Conservation (phyloP, 2,329 filamentous ascomycete species). For the Fusarium siculi region DNA sequence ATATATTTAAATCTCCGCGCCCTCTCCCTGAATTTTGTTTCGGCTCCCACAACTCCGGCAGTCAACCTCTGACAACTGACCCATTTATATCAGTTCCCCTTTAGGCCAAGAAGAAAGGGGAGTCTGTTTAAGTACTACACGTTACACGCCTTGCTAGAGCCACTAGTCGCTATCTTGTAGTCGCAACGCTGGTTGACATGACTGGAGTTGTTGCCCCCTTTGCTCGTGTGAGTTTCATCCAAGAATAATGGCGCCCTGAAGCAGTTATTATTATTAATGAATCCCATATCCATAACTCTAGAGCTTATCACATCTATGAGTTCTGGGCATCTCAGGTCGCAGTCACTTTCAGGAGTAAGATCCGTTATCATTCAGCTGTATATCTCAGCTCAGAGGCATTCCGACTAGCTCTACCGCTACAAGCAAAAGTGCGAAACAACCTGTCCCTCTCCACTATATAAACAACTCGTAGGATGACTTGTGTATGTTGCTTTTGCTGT, state of each 20-base stretch:
- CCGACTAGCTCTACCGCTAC: not conserved
- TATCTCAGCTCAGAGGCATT: not conserved
- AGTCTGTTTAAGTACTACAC: accelerated
- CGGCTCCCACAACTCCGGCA: not conserved
- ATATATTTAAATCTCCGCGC: not conserved
- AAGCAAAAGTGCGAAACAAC: not conserved
- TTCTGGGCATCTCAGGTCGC: not conserved
- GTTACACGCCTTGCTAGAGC: not conserved
- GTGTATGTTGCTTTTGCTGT: not conserved
- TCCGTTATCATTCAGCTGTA: not conserved
- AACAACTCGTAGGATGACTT: not conserved
- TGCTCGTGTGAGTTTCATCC: not conserved
- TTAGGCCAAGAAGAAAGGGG: not conserved
- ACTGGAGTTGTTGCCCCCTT: not conserved
- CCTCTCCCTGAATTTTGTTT: not conserved
- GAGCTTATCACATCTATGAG: not conserved
- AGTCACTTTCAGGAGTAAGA: not conserved
- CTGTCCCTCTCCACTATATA: not conserved
- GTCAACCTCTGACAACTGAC: not conserved
- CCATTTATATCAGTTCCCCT: no score
- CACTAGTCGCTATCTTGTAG: no score
- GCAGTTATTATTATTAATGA: not conserved
- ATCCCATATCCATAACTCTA: accelerated
- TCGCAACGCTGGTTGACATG: not conserved
- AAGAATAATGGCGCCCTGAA: not conserved